Percentiles rank a stretch among this genome's conserved stretches.
These are phyloP conservation scores for Boletus rufocinnamomeus DNA, from an alignment of 768 basidiomycete species.

Conservation along the genomic window DNA sequence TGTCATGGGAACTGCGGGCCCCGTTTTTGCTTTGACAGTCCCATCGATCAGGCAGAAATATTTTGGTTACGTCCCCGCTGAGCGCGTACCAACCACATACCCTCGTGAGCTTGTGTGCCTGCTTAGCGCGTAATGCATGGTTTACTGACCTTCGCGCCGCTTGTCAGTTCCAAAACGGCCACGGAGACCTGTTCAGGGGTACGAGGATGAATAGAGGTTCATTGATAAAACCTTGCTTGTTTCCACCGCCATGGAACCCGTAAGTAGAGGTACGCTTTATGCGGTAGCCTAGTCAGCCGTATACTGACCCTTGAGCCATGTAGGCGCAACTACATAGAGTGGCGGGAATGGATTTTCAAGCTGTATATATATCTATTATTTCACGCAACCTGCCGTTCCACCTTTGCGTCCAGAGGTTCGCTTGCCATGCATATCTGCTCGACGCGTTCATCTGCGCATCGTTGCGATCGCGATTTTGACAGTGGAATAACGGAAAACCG, in stretches of 20 bases:
- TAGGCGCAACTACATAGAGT: conserved; percentile 8
- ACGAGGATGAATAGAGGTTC: conserved; percentile 58
- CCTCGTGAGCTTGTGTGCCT: conserved; percentile 56
- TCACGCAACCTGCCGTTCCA: not conserved
- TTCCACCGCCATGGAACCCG: not conserved
- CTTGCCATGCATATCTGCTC: not conserved
- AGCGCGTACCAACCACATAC: conserved; percentile 73
- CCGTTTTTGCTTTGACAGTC: conserved; percentile 67
- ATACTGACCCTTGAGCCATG: not conserved
- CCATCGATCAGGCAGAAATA: conserved; percentile 74
- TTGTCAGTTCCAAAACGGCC: conserved; percentile 68
- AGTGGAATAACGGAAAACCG: not conserved
- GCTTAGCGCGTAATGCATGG: not conserved
- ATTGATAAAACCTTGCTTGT: not conserved
- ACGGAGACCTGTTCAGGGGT: conserved; percentile 68
- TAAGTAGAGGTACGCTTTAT: conserved; percentile 11
- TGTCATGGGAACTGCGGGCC: conserved; percentile 72
- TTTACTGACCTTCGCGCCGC: conserved; percentile 2
- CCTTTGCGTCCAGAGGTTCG: not conserved
- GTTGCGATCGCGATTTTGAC: not conserved
- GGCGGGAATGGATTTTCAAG: not conserved
- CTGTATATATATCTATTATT: conserved; percentile 10
- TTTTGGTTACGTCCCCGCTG: conserved; percentile 71
- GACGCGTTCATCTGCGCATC: not conserved
- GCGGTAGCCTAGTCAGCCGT: not conserved